Conservation (phyloP, 257 asterid species). For the Salvia miltiorrhiza region DNA sequence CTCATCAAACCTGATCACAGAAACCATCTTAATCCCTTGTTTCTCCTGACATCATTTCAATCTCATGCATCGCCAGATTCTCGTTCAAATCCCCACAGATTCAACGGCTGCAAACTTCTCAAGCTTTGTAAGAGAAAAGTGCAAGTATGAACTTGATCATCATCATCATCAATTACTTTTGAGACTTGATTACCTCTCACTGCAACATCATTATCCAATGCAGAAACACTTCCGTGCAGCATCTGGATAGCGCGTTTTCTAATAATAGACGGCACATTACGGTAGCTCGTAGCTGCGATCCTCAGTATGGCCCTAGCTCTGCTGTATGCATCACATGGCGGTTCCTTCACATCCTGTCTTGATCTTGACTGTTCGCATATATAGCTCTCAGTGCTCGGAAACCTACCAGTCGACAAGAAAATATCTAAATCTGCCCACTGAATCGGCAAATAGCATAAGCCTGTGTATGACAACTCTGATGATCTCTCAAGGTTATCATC, state of each 20-base stretch:
- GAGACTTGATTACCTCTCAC: background rate
- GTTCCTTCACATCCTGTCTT: background rate
- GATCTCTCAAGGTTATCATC: background rate
- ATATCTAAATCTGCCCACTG: conserved; percentile 13
- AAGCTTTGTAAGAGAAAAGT: conserved; percentile 15
- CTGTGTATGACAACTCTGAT: background rate
- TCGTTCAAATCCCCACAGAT: conserved; percentile 28
- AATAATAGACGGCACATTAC: conserved; percentile 37
- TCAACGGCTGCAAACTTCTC: conserved; percentile 18
- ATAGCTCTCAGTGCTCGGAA: conserved; percentile 28
- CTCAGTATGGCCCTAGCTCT: conserved; percentile 21
- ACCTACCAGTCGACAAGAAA: conserved; percentile 28
- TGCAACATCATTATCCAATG: background rate
- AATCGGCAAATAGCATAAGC: conserved; percentile 41
- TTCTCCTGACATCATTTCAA: background rate
- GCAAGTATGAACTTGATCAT: background rate
- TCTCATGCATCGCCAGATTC: conserved; percentile 25
- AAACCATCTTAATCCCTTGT: background rate
- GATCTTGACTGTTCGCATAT: conserved; percentile 11
- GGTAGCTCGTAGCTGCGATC: conserved; percentile 33
- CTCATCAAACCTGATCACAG: background rate
- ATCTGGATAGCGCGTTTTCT: conserved; percentile 25
- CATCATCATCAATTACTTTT: background rate
- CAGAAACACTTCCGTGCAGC: background rate
- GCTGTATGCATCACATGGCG: background rate